Conservation (phyloP, 805 yeast genomes). For the Kodamaea jinghongensis region DNA sequence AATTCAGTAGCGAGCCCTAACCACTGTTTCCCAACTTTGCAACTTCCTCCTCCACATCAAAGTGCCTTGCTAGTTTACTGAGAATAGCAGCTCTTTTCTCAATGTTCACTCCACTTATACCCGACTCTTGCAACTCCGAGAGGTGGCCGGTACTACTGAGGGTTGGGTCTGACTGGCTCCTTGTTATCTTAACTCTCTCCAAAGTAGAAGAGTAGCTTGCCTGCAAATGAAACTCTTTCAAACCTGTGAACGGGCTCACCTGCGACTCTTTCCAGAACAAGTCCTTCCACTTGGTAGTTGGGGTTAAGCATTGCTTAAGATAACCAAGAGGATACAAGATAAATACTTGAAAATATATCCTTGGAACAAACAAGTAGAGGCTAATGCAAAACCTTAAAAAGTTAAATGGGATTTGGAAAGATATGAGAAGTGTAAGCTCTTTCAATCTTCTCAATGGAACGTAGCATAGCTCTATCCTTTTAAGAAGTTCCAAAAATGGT, state of each 20-base stretch:
- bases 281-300: neutral
- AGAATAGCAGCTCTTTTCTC: constrained; percentile 8
- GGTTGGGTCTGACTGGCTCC: neutral
- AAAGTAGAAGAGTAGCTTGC: neutral
- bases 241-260: constrained; percentile 6
- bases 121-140: constrained; percentile 2
- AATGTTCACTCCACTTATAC: constrained; percentile 1
- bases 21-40: neutral
- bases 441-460: constrained; percentile 12
- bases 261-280: neutral
- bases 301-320: constrained; percentile 1
- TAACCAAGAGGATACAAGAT: constrained; percentile 6
- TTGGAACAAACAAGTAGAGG: constrained; percentile 21
- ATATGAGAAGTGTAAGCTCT: constrained; percentile 9
- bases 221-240: constrained; percentile 8
- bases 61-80: constrained; percentile 8
- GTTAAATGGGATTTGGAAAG: constrained; percentile 18
- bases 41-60: constrained; percentile 7
- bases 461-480: constrained; percentile 7
- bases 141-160: too few relatives aligned
- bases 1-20: neutral
- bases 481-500: neutral
- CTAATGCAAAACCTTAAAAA: constrained; percentile 13
- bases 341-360: constrained; percentile 16
- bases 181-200: too few relatives aligned